Conservation (phyloP, 495 filamentous ascomycete genomes). For the Aspergillus leporis region DNA sequence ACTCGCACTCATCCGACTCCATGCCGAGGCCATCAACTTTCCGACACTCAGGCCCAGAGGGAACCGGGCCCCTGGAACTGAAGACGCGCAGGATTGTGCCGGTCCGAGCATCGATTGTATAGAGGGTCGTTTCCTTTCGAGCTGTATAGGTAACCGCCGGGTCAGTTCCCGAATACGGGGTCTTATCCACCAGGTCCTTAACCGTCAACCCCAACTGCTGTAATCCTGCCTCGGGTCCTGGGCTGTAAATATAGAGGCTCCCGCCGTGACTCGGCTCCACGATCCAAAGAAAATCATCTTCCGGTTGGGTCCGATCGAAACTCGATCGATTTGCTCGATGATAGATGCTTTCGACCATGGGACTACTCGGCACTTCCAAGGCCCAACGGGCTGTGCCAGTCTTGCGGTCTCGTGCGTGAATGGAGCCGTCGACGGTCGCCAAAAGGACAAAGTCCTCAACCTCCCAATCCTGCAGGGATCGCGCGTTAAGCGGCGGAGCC, state of each 20-base stretch:
- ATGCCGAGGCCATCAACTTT: constrained; percentile 60
- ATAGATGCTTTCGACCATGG: constrained; percentile 88
- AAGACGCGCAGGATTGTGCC: constrained; percentile 71
- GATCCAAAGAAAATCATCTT: constrained; percentile 92
- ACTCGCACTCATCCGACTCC: constrained; percentile 72
- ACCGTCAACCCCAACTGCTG: constrained; percentile 72
- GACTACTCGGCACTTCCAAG: constrained; percentile 71
- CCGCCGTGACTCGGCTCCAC: constrained; percentile 91
- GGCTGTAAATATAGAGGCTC: constrained; percentile 83
- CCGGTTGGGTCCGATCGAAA: constrained; percentile 55
- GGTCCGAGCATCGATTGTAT: constrained; percentile 81
- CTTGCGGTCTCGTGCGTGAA: constrained; percentile 89
- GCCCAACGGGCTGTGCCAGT: constrained; percentile 82
- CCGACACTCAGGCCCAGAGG: constrained; percentile 49
- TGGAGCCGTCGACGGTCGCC: constrained; percentile 97
- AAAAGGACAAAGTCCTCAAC: constrained; percentile 99
- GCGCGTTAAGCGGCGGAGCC: constrained; percentile 81
- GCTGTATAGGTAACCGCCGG: constrained; percentile 76
- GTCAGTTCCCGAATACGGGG: constrained; percentile 64
- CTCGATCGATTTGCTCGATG: constrained; percentile 68
- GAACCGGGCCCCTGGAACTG: constrained; percentile 55
- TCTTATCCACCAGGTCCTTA: constrained; percentile 72
- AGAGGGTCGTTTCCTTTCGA: constrained; percentile 76
- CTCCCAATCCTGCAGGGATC: constrained; percentile 97
- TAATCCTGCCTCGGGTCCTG: constrained; percentile 56